A percentile compares a stretch with the other conserved stretches of the same genome.
Conservation (phyloP, 192 early-diverging fungal species). For the Mortierella hygrophila region DNA sequence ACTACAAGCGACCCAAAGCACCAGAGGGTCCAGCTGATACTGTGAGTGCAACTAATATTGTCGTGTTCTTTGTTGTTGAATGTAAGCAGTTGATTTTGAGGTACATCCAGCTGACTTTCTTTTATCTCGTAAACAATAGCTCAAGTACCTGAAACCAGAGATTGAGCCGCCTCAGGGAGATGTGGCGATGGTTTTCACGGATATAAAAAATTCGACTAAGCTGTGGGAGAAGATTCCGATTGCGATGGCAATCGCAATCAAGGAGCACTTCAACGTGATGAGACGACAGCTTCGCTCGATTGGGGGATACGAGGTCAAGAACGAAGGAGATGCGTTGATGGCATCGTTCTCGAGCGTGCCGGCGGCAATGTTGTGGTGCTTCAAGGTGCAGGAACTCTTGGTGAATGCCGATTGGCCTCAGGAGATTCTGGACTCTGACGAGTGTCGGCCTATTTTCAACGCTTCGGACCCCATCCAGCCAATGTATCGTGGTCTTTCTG, state of each 20-base stretch:
- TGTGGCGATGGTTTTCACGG: conserved; percentile 91
- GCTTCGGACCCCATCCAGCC: conserved; percentile 62
- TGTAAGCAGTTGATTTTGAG: neutral
- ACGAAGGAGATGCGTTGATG: conserved; percentile 96
- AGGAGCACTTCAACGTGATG: conserved; percentile 88
- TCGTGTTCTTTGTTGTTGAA: neutral
- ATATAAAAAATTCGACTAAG: conserved; percentile 94
- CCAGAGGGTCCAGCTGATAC: conserved; percentile 67
- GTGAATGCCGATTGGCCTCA: conserved; percentile 89
- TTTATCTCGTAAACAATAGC: neutral
- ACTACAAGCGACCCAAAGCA: conserved; percentile 57
- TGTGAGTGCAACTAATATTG: conserved; percentile 40
- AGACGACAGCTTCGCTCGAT: conserved; percentile 82
- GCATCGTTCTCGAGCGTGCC: conserved; percentile 88
- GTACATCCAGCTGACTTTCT: too few relatives aligned
- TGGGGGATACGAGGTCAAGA: conserved; percentile 96
- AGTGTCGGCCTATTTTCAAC: conserved; percentile 81
- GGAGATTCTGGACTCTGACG: conserved; percentile 82
- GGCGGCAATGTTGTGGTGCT: conserved; percentile 87
- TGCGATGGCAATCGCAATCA: conserved; percentile 90
- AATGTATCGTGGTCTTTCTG: conserved; percentile 88
- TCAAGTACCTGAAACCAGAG: conserved; percentile 71
- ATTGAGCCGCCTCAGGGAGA: conserved; percentile 86
- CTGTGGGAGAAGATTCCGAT: conserved; percentile 90
- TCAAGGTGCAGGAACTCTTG: conserved; percentile 87